A percentile compares a stretch with the other conserved stretches of the same genome.
These are phyloP conservation scores for Paraleonurus japonicus DNA, from an alignment of 257 asterid genomes.

Conservation along the genomic window DNA sequence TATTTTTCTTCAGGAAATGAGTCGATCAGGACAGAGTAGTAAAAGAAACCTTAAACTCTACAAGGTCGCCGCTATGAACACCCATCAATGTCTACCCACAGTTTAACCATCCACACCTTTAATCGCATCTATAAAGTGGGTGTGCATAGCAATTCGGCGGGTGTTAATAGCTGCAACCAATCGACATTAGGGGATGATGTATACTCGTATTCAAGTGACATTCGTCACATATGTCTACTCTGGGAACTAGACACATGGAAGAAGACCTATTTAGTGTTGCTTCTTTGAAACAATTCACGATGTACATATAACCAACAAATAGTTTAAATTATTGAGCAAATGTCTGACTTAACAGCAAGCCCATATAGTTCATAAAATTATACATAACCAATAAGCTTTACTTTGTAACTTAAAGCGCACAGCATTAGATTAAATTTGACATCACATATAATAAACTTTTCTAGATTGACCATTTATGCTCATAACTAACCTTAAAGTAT, in stretches of 20 bases:
- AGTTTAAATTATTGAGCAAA: constrained; percentile 11
- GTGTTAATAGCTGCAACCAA: neutral
- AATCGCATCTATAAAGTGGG: neutral
- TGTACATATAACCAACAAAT: neutral
- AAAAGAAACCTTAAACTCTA: neutral
- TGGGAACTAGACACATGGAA: neutral
- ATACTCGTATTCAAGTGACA: neutral
- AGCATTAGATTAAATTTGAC: neutral
- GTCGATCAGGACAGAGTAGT: neutral
- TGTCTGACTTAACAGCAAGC: neutral
- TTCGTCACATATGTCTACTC: neutral
- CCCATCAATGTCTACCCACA: neutral
- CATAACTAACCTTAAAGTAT: constrained; percentile 70
- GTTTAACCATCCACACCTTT: neutral
- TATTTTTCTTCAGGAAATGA: neutral
- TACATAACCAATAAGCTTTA: constrained; percentile 4
- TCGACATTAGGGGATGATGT: neutral
- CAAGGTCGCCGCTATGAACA: neutral
- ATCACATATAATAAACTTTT: constrained; percentile 3
- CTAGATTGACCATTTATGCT: constrained; percentile 12
- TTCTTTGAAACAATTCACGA: neutral
- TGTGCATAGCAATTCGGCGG: neutral
- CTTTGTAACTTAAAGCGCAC: neutral
- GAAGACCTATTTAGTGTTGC: neutral
- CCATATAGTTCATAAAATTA: neutral